Evolutionary conservation across 2,329 filamentous ascomycete genomes (phyloP), one percentile per base, ranked within the genome.

Genomic region (Cladobotryum protrusum): DNA sequence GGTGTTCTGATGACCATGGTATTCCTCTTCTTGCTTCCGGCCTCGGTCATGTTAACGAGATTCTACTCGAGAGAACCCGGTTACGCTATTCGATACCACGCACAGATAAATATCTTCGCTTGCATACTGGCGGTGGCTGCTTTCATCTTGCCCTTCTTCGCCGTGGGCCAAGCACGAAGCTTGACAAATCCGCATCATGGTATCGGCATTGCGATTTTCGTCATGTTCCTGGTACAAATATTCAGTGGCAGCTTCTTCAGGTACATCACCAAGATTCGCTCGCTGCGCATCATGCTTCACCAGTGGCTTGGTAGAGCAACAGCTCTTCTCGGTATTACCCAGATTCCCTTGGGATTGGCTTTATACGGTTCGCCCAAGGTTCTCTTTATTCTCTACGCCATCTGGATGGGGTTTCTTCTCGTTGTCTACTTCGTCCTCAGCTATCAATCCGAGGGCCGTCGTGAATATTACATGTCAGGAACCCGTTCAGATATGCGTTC

Each of bases 361-460:
- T 75, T 99, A 1, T 99, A 96, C 61, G 93, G 93, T 5, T 96
- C 91, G 29, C 92, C 93, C 5, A 82, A 86, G 61, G 81, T 79
- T 35, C 77, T 91, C 3, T 99, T 97, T 65, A 83, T 99, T 47
- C 73, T 97, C 3, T 99, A 87, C 62, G 79, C 91, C 0, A 55
- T 97, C 1, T 92, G 86, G 75, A 85, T 86, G 65, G 80, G 82
- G 24, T 75, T 87, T 15, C 71, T 96, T 33, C 58, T 96, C 14
- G 61, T 90, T 2, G 56, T 82, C 13, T 96, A 90, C 67, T 95
- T 97, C 60, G 73, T 92, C 49, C 73, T 96, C 33, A 86, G 85
- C 56, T 95, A 87, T 67, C 75, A 81, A 42, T 66, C 84, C 71
- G 67, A 82, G 69, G 68, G 79, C 61, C 58, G 77, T 63, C 62